These are phyloP conservation scores for Pseudogymnoascus sp. DNA, from an alignment of 2,329 filamentous ascomycete genomes.

Conservation along the genomic window DNA sequence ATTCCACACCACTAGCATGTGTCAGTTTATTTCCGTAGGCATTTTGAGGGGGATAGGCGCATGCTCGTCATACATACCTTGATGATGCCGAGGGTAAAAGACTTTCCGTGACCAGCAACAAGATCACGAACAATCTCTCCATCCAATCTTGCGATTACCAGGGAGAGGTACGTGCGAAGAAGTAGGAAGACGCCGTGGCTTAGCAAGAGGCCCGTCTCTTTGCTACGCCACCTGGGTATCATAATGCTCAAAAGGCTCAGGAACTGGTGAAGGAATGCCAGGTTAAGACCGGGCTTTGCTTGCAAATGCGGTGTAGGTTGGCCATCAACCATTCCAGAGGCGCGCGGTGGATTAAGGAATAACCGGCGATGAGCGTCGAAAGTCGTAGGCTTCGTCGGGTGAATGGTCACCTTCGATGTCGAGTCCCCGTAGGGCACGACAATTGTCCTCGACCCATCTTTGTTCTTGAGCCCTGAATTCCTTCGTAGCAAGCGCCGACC, in stretches of 20 bases:
- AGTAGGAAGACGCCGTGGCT: slow-evolving; percentile 87
- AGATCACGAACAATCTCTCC: slow-evolving; percentile 94
- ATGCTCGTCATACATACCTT: slow-evolving; percentile 45
- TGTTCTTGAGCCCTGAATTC: slow-evolving; percentile 88
- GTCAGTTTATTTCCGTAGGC: slow-evolving; percentile 13
- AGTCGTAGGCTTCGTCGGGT: slow-evolving; percentile 82
- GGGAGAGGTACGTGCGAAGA: slow-evolving; percentile 84
- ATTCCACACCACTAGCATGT: slow-evolving; percentile 71
- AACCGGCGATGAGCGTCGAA: slow-evolving; percentile 93
- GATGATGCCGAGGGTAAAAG: slow-evolving; percentile 77
- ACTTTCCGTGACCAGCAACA: slow-evolving; percentile 85
- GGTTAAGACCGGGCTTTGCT: slow-evolving; percentile 87
- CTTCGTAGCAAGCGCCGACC: slow-evolving; percentile 74
- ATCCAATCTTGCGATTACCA: slow-evolving; percentile 86
- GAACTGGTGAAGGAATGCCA: slow-evolving; percentile 95
- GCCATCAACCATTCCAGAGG: slow-evolving; percentile 66
- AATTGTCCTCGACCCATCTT: slow-evolving; percentile 89
- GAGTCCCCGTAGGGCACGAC: slow-evolving; percentile 87
- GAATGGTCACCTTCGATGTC: slow-evolving; percentile 85
- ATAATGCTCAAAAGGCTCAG: slow-evolving; percentile 94
- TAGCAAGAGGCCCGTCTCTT: slow-evolving; percentile 82
- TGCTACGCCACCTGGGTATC: slow-evolving; percentile 91
- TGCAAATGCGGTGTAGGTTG: slow-evolving; percentile 57
- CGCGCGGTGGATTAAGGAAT: slow-evolving; percentile 83
- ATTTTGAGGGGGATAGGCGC: slow-evolving; percentile 13